phyloP scores from a whole-genome alignment of 1,284 basidiomycete genomes.

The Cerrena zonata region DNA sequence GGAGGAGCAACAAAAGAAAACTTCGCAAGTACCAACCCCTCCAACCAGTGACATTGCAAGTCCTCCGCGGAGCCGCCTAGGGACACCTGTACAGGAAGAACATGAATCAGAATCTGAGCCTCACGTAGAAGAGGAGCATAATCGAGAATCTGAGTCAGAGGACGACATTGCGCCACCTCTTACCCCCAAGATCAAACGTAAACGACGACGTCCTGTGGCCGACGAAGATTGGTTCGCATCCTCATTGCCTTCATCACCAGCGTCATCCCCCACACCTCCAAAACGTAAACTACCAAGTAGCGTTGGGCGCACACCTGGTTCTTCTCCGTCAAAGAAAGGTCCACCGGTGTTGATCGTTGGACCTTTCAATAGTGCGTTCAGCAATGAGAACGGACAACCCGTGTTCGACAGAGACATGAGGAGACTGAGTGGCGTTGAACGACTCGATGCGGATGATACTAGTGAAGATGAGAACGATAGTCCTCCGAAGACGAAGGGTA shows the following conservation, averaged over 20 bases:
- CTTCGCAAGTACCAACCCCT: conserved; percentile 11
- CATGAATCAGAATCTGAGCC: too few relatives aligned
- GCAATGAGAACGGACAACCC: conserved; percentile 13
- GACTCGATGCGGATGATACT: too few relatives aligned
- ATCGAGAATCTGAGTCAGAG: too few relatives aligned
- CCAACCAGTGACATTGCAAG: conserved; percentile 8
- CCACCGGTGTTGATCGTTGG: conserved; percentile 22
- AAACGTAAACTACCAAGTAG: conserved; percentile 7
- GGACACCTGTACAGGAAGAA: too few relatives aligned
- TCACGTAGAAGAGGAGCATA: too few relatives aligned
- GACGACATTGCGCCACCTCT: neutral
- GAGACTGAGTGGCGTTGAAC: conserved; percentile 12
- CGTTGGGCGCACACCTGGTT: conserved; percentile 14
- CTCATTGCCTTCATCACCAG: neutral
- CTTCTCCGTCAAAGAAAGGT: conserved; percentile 11
- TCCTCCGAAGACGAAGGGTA: neutral
- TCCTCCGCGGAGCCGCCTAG: neutral
- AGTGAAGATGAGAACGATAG: neutral
- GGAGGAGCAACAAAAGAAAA: neutral
- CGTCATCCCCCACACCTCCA: conserved; percentile 5
- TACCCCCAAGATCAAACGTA: neutral
- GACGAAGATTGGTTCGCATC: neutral
- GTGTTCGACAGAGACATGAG: conserved; percentile 8
- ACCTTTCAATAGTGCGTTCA: conserved; percentile 21
- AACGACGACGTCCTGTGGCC: neutral